Conservation (phyloP, 805 yeast species). For the Candida parachauliodes region DNA sequence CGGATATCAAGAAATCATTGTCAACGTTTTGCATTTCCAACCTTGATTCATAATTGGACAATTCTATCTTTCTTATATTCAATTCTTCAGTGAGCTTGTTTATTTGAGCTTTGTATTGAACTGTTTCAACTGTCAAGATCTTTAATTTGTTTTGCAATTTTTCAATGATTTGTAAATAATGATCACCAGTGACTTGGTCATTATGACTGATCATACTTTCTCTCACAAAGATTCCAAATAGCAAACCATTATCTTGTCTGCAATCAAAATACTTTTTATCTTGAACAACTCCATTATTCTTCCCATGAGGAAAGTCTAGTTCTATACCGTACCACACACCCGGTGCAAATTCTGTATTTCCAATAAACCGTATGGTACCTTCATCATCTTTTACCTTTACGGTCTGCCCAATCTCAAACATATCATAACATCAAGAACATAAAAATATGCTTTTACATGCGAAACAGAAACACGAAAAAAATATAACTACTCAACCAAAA, state of each 20-base stretch:
- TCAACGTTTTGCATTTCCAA: constrained; percentile 40
- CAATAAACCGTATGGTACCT: constrained; percentile 50
- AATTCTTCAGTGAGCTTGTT: constrained; percentile 14
- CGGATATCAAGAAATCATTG: constrained; percentile 37
- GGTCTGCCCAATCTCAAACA: constrained; percentile 20
- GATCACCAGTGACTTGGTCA: neutral
- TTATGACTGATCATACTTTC: constrained; percentile 2
- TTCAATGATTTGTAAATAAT: constrained; percentile 17
- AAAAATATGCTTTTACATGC: neutral
- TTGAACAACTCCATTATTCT: constrained; percentile 47
- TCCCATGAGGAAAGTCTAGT: constrained; percentile 38
- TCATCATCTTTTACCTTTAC: constrained; percentile 35
- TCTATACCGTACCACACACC: constrained; percentile 56
- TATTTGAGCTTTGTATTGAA: constrained; percentile 17
- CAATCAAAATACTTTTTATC: constrained; percentile 44
- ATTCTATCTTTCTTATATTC: neutral
- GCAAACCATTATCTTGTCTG: constrained; percentile 32
- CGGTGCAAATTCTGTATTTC: constrained; percentile 53
- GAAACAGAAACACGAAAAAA: neutral
- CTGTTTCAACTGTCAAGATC: constrained; percentile 23
- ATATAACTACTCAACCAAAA: constrained; percentile 3
- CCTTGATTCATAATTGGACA: constrained; percentile 15
- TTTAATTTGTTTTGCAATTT: constrained; percentile 47
- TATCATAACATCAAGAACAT: neutral
- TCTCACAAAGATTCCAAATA: constrained; percentile 8